Evolutionary conservation across 768 basidiomycete species (phyloP), one percentile per base, ranked within the genome.

Genomic region (Phlebiopsis flavidoalba): DNA sequence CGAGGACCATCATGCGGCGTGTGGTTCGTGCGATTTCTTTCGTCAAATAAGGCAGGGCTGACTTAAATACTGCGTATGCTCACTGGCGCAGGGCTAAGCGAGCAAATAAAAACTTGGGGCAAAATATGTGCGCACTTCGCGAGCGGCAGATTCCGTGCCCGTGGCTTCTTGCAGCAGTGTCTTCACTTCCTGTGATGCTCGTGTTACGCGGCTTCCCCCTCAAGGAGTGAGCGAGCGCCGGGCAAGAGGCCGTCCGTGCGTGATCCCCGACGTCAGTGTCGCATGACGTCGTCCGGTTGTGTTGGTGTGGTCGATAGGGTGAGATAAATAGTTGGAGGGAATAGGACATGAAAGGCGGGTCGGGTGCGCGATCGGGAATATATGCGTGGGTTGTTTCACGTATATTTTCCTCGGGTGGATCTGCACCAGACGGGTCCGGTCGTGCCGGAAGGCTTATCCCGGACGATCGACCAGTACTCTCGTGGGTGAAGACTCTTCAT

Each of bases 131-230:
- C 55, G 50, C 57, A 14, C 24, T 61, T 19, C 55, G 8, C n/a
- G n/a, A n/a, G 51, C 64, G 1, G 56, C 61, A 7, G 65, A 63
- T 5, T 66, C 55, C 53, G 61, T 60, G 19, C 65, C 65, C n/a
- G 12, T 63, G 64, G 50, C 59, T 66, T 35, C 64, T 66, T 59
- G 63, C 63, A 31, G 59, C 54, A 35, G 57, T 58, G 33, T 66
- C 62, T 59, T 35, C 58, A 21, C 19, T n/a, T 8, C 21, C 35
- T 31, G 37, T 59, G 49, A 56, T 64, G 45, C 22, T 40, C 49
- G 59, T 35, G 17, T 59, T 66, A n/a, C 50, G 64, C 15, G 17
- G 26, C n/a, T n/a, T n/a, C n/a, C n/a, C n/a, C n/a, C n/a, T n/a
- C n/a, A n/a, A n/a, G n/a, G n/a, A n/a, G n/a, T n/a, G n/a, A 8